Evolutionary conservation across 441 rosid species (phyloP).

Genomic region (Pelargonium cotyledonis): DNA sequence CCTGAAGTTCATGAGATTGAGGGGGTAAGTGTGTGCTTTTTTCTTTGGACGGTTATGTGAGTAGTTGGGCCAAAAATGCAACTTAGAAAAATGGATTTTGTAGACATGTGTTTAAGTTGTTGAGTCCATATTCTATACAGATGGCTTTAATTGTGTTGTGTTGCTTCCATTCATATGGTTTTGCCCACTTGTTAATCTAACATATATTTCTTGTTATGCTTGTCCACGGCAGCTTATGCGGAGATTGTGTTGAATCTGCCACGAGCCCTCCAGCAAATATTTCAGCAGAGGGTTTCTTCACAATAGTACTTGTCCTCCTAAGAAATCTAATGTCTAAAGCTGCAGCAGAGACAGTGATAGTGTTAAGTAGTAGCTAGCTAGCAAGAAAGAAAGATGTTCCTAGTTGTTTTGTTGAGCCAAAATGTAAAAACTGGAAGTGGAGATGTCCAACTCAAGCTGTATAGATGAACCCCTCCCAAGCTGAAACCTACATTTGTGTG

Average conservation of each 20-base stretch:
- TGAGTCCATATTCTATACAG: too few relatives aligned
- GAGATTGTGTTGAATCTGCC: conserved; percentile 75
- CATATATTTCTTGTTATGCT: conserved; percentile 11
- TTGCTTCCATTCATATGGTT: not conserved
- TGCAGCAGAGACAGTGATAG: not conserved
- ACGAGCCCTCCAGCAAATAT: conserved; percentile 52
- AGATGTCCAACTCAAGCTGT: too few relatives aligned
- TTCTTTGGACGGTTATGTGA: not conserved
- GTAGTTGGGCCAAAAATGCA: not conserved
- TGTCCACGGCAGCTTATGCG: conserved; percentile 58
- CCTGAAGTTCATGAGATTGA: not conserved
- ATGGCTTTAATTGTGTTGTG: too few relatives aligned
- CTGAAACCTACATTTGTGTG: too few relatives aligned
- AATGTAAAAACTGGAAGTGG: too few relatives aligned
- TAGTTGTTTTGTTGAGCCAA: too few relatives aligned
- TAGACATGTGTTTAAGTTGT: too few relatives aligned
- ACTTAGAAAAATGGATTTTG: too few relatives aligned
- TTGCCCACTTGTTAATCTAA: not conserved
- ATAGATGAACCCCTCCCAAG: too few relatives aligned
- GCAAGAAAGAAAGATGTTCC: too few relatives aligned
- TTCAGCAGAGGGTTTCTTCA: conserved; percentile 29
- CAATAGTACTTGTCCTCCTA: conserved; percentile 14
- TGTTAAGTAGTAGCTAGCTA: too few relatives aligned
- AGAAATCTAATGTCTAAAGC: not conserved
- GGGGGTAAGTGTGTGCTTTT: not conserved